These are phyloP conservation scores for Blastobotrys capitulatus DNA, from an alignment of 1,139 yeast genomes.

Conservation along the genomic window DNA sequence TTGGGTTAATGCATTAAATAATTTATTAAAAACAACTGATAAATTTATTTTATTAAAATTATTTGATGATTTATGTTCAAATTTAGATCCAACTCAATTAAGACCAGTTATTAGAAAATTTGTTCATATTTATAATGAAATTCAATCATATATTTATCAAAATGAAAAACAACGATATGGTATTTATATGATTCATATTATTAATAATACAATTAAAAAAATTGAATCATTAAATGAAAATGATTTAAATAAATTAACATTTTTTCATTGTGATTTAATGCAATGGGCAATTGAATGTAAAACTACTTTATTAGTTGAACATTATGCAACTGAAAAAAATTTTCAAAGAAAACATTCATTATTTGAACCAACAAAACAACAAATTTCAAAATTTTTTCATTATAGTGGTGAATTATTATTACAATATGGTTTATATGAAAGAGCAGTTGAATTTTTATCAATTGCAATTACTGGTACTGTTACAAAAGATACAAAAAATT, in stretches of 20 bases:
- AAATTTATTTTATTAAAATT: neutral
- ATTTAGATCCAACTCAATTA: neutral
- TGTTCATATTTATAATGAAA: neutral
- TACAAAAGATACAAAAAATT: neutral
- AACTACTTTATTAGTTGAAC: neutral
- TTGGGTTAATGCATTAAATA: conserved; percentile 1
- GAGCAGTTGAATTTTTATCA: conserved; percentile 23
- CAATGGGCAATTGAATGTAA: conserved; percentile 4
- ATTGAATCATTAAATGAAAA: neutral
- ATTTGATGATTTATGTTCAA: neutral
- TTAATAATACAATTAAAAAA: neutral
- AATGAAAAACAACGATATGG: neutral
- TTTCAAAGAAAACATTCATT: conserved; percentile 6
- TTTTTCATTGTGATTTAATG: conserved; percentile 8
- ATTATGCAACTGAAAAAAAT: neutral
- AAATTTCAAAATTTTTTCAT: conserved; percentile 22
- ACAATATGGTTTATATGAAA: conserved; percentile 17
- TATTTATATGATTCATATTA: neutral
- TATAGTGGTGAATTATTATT: conserved; percentile 22
- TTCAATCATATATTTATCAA: neutral
- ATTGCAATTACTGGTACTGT: conserved; percentile 8
- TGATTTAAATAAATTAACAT: neutral
- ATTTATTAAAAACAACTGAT: neutral
- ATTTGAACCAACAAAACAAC: conserved; percentile 8
- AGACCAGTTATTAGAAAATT: neutral